Percentiles rank a stretch among this genome's conserved stretches.
Evolutionary conservation across 2,329 filamentous ascomycete species (phyloP).

Genomic region (Aureobasidium sp.): DNA sequence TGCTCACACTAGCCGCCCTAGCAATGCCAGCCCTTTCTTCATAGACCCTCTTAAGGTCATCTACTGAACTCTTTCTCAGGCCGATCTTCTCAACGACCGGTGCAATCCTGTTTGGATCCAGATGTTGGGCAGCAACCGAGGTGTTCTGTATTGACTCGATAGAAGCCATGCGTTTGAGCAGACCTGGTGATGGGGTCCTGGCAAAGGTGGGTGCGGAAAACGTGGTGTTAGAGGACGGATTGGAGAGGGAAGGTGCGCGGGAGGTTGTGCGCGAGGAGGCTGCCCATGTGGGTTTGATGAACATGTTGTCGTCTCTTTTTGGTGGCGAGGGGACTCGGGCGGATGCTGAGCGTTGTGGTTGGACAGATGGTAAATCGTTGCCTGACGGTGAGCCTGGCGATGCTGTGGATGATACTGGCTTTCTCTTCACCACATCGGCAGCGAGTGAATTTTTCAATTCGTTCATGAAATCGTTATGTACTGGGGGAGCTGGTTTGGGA

Average conservation of each 20-base stretch:
- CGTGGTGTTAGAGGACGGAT: not conserved
- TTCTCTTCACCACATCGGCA: not conserved
- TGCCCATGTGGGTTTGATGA: constrained; percentile 15
- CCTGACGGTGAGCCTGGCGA: not conserved
- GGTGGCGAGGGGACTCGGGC: not conserved
- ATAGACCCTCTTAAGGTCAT: constrained; percentile 39
- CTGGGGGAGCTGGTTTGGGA: not conserved
- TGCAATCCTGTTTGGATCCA: not conserved
- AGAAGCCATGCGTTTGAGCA: constrained; percentile 40
- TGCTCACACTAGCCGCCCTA: constrained; percentile 1
- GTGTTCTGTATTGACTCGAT: constrained; percentile 25
- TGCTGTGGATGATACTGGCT: constrained; percentile 4
- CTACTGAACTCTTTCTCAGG: constrained; percentile 37
- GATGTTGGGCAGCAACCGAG: not conserved
- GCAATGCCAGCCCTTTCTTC: constrained; percentile 33
- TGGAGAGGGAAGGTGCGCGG: not conserved
- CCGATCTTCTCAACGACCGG: constrained; percentile 23
- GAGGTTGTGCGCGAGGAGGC: constrained; percentile 13
- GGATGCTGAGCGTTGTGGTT: constrained; percentile 13
- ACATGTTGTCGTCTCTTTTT: constrained; percentile 10
- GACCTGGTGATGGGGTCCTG: constrained; percentile 30
- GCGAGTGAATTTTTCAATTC: constrained; percentile 10
- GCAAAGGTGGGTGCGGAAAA: not conserved
- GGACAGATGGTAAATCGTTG: not conserved
- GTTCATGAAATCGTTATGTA: constrained; percentile 11